These are phyloP conservation scores for Phaeosphaeria sp. DNA, from an alignment of 2,329 filamentous ascomycete genomes.

Conservation along the genomic window DNA sequence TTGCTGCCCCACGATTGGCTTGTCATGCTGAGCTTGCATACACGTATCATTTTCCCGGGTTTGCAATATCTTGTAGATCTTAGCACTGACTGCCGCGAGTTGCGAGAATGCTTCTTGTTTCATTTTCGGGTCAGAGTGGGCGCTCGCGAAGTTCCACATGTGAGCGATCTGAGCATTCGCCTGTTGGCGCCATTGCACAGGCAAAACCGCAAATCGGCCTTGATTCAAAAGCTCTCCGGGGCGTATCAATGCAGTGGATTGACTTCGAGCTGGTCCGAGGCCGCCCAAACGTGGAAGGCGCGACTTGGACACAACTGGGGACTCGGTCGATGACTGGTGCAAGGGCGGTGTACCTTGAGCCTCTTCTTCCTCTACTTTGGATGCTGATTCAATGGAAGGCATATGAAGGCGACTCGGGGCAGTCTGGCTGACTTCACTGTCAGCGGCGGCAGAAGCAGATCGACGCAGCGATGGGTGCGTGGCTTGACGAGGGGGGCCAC, in stretches of 20 bases:
- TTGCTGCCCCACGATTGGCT: too few relatives aligned
- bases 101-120: not conserved
- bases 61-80: not conserved
- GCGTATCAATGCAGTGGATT: not conserved
- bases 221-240: not conserved
- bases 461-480: not conserved
- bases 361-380: too few relatives aligned
- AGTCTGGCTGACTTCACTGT: not conserved
- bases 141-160: not conserved
- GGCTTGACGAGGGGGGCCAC: not conserved
- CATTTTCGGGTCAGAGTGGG: not conserved
- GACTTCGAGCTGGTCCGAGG: not conserved
- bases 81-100: not conserved
- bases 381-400: not conserved
- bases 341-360: not conserved
- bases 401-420: not conserved
- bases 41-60: not conserved
- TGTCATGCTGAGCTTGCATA: not conserved
- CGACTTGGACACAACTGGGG: not conserved
- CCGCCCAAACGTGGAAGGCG: not conserved
- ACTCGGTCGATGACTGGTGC: not conserved
- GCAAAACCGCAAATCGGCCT: not conserved
- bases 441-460: slow-evolving; percentile 11
- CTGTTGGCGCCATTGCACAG: not conserved
- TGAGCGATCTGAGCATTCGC: not conserved